Evolutionary conservation across 2,329 filamentous ascomycete species (phyloP).

Genomic region (Talaromyces sp.): DNA sequence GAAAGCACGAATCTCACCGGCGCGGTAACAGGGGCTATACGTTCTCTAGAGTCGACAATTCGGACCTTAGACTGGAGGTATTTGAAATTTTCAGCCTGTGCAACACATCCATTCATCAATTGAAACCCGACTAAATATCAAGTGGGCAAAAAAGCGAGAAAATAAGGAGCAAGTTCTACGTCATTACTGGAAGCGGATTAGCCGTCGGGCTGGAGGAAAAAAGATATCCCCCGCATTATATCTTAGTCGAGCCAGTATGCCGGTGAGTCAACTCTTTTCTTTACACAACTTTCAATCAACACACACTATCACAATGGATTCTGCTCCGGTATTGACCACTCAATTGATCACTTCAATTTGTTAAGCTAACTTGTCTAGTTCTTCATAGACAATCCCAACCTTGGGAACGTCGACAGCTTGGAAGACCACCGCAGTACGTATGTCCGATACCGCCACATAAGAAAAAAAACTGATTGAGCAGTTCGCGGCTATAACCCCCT

Average conservation of each 20-base stretch:
- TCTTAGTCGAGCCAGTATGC: neutral
- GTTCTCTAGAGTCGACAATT: neutral
- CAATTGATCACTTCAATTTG: neutral
- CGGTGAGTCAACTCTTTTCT: neutral
- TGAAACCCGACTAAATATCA: neutral
- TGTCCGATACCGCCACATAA: neutral
- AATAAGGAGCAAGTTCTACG: neutral
- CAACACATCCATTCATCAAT: neutral
- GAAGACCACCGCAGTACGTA: slow-evolving; percentile 79
- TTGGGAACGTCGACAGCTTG: slow-evolving; percentile 68
- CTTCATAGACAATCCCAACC: slow-evolving; percentile 55
- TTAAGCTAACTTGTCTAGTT: slow-evolving; percentile 4
- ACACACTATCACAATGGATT: neutral
- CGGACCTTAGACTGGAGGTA: neutral
- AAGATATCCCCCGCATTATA: neutral
- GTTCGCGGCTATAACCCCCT: slow-evolving; percentile 90
- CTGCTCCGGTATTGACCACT: neutral
- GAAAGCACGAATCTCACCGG: neutral
- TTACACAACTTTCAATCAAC: neutral
- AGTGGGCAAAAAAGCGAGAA: neutral
- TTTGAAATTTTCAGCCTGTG: neutral
- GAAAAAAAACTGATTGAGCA: slow-evolving; percentile 30
- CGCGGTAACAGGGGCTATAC: neutral
- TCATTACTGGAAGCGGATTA: slow-evolving; percentile 2
- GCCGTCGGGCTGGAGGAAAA: neutral